phyloP scores from a whole-genome alignment of 176 grass and related monocot species.

The Stipa capillata region DNA sequence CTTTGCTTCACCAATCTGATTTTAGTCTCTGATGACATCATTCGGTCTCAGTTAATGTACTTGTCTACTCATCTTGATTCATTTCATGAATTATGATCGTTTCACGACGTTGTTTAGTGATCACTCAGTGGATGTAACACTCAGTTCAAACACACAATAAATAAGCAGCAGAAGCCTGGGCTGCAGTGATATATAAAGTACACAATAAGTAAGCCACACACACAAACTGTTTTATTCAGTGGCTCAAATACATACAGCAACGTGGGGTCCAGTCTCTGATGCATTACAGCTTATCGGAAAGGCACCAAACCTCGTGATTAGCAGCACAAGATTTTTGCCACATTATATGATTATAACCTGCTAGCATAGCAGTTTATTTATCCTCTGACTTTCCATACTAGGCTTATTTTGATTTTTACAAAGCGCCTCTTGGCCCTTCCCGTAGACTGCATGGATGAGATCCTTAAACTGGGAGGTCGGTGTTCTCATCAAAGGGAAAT shows the following conservation, averaged over 20 bases:
- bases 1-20: not conserved
- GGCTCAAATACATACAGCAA: constrained; percentile 5
- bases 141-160: not conserved
- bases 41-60: not conserved
- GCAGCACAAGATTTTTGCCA: constrained; percentile 5
- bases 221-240: constrained; percentile 21
- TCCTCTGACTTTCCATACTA: not conserved
- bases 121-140: not conserved
- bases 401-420: not conserved
- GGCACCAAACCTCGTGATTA: not conserved
- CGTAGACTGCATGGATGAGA: not conserved
- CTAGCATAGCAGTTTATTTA: constrained; percentile 28
- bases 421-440: constrained; percentile 5
- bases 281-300: constrained; percentile 4
- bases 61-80: not conserved
- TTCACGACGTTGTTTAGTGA: not conserved
- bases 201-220: not conserved
- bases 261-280: not conserved
- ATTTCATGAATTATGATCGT: not conserved
- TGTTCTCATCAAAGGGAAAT: constrained; percentile 42
- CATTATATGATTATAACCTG: not conserved
- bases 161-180: not conserved
- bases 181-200: not conserved
- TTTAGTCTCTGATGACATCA: not conserved
- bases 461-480: constrained; percentile 47